These are phyloP conservation scores for Pleurostoma richardsiae DNA, from an alignment of 2,329 filamentous ascomycete species.

Conservation along the genomic window DNA sequence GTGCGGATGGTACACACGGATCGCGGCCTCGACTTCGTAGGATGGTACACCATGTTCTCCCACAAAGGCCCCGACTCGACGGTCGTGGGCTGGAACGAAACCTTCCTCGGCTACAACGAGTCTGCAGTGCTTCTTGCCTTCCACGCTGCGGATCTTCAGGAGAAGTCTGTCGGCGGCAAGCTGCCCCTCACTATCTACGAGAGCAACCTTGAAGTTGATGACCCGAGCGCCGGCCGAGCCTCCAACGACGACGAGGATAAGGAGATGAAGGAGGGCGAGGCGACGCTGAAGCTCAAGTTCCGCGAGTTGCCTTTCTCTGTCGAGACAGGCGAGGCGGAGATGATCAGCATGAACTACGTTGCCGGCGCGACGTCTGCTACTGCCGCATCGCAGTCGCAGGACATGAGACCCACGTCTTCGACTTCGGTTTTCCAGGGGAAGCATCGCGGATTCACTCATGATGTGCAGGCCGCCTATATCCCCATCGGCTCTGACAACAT, in stretches of 20 bases:
- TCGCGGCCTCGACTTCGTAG: conserved; percentile 78
- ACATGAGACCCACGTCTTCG: conserved; percentile 34
- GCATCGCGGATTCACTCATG: conserved; percentile 19
- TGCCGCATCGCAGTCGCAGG: conserved; percentile 44
- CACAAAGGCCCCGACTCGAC: conserved; percentile 63
- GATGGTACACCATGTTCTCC: conserved; percentile 82
- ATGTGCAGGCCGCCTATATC: conserved; percentile 16
- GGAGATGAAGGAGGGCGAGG: conserved; percentile 64
- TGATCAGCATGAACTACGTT: conserved; percentile 95
- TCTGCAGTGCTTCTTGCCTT: conserved; percentile 85
- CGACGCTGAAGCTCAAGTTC: conserved; percentile 64
- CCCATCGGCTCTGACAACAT: conserved; percentile 28
- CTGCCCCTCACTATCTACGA: conserved; percentile 91
- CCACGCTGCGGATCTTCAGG: conserved; percentile 59
- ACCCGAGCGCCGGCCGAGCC: conserved; percentile 25
- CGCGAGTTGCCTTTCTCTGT: conserved; percentile 80
- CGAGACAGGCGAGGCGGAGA: conserved; percentile 92
- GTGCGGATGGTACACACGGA: conserved; percentile 86
- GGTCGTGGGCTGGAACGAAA: conserved; percentile 71
- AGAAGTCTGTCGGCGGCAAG: conserved; percentile 63
- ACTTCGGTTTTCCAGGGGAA: conserved; percentile 38
- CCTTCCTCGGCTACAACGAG: conserved; percentile 77
- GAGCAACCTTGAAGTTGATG: conserved; percentile 70
- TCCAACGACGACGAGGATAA: conserved; percentile 57
- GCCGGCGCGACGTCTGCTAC: conserved; percentile 81